These are phyloP conservation scores for Paraphaeosphaeria sporulosa DNA, from an alignment of 2,329 filamentous ascomycete species.

Conservation along the genomic window DNA sequence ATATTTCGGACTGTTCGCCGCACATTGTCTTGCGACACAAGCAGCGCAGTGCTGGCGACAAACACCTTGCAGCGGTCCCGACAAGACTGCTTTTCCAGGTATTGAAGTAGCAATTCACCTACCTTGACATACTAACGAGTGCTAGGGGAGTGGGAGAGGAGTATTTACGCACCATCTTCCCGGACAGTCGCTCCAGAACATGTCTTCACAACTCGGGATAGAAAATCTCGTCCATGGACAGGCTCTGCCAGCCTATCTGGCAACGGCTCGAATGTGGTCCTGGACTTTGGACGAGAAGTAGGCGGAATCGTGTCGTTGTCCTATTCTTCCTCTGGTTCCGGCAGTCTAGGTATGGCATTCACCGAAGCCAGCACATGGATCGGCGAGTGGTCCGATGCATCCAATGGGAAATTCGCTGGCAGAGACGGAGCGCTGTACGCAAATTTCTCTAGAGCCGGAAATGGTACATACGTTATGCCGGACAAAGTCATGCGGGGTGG, in stretches of 20 bases:
- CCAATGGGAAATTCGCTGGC: conserved; percentile 50
- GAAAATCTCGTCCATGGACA: conserved; percentile 37
- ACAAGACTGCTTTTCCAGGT: conserved; percentile 57
- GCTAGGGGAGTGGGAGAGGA: conserved; percentile 63
- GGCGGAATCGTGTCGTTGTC: conserved; percentile 63
- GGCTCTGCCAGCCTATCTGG: conserved; percentile 43
- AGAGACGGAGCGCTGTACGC: conserved; percentile 57
- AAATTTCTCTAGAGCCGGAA: conserved; percentile 45
- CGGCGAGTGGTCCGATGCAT: conserved; percentile 54
- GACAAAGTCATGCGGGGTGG: conserved; percentile 58
- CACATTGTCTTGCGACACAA: not conserved
- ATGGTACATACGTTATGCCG: conserved; percentile 54
- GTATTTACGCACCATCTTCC: conserved; percentile 64
- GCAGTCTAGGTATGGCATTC: conserved; percentile 51
- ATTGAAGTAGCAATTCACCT: not conserved
- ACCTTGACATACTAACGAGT: not conserved
- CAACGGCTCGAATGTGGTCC: conserved; percentile 63
- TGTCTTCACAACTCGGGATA: conserved; percentile 50
- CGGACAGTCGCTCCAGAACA: conserved; percentile 58
- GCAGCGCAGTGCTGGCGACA: conserved; percentile 61
- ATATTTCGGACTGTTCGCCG: conserved; percentile 18
- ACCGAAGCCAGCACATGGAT: conserved; percentile 54
- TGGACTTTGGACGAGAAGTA: conserved; percentile 67
- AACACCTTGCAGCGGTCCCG: conserved; percentile 61
- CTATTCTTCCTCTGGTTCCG: conserved; percentile 54